These are phyloP conservation scores for Papiliotrema terrestris DNA, from an alignment of 1,284 basidiomycete genomes.

Conservation along the genomic window DNA sequence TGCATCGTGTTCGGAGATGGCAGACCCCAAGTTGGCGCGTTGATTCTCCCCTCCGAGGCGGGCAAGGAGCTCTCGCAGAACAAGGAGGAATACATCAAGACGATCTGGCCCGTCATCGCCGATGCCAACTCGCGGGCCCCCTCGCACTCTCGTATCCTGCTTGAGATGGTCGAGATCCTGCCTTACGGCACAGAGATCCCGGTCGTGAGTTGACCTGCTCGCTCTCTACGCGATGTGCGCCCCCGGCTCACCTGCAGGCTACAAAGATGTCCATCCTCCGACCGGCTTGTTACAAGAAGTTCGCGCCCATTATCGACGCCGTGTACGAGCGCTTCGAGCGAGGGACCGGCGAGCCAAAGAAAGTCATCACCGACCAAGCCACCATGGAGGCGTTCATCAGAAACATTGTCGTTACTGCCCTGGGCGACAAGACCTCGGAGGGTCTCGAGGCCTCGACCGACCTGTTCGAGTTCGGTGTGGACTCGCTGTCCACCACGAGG, in stretches of 20 bases:
- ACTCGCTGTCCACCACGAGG: constrained; percentile 58
- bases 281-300: constrained; percentile 53
- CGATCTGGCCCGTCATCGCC: constrained; percentile 55
- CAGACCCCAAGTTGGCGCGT: constrained; percentile 56
- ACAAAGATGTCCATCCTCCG: constrained; percentile 48
- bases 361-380: constrained; percentile 21
- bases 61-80: constrained; percentile 48
- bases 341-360: constrained; percentile 47
- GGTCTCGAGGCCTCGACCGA: constrained; percentile 29
- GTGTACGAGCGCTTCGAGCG: constrained; percentile 55
- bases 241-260: constrained; percentile 19
- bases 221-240: background rate
- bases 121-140: constrained; percentile 57
- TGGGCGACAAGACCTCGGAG: constrained; percentile 42
- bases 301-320: constrained; percentile 53
- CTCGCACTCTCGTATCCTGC: constrained; percentile 55
- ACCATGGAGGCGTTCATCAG: constrained; percentile 51
- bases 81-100: constrained; percentile 47
- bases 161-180: constrained; percentile 56
- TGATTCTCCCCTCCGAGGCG: constrained; percentile 58
- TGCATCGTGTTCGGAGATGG: constrained; percentile 61
- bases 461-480: constrained; percentile 53
- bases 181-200: constrained; percentile 48
- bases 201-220: constrained; percentile 17
- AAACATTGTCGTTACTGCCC: constrained; percentile 43